Evolutionary conservation across 176 grass and related monocot species (phyloP).

Genomic region (Musa itinerans): DNA sequence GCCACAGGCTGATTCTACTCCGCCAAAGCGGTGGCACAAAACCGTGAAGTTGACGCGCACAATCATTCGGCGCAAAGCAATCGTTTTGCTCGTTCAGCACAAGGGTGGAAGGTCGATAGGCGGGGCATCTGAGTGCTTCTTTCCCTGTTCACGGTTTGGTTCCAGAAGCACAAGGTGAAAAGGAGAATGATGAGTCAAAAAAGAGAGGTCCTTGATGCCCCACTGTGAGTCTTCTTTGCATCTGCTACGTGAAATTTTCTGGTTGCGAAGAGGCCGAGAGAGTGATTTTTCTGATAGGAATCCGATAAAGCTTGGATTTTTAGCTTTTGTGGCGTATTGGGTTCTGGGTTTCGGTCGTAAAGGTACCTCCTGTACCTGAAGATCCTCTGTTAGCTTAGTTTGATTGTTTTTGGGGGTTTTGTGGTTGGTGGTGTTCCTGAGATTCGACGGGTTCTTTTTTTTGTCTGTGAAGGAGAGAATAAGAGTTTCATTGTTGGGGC

Average conservation of each 20-base stretch:
- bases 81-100: background rate
- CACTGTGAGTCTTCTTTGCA: background rate
- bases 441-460: background rate
- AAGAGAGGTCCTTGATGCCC: background rate
- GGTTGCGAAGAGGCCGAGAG: background rate
- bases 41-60: background rate
- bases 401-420: background rate
- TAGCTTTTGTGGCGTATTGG: background rate
- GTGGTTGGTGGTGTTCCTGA: background rate
- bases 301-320: background rate
- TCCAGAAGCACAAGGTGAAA: background rate
- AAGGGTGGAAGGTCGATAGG: background rate
- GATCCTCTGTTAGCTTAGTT: background rate
- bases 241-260: background rate
- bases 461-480: background rate
- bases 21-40: background rate
- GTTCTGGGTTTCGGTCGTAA: background rate
- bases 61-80: background rate
- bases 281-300: background rate
- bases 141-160: background rate
- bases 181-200: background rate
- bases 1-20: background rate
- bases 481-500: background rate
- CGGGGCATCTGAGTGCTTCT: background rate
- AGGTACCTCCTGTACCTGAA: constrained; percentile 1